Conservation (phyloP, 2,329 filamentous ascomycete genomes). For the Aspergillus fumigatus region DNA sequence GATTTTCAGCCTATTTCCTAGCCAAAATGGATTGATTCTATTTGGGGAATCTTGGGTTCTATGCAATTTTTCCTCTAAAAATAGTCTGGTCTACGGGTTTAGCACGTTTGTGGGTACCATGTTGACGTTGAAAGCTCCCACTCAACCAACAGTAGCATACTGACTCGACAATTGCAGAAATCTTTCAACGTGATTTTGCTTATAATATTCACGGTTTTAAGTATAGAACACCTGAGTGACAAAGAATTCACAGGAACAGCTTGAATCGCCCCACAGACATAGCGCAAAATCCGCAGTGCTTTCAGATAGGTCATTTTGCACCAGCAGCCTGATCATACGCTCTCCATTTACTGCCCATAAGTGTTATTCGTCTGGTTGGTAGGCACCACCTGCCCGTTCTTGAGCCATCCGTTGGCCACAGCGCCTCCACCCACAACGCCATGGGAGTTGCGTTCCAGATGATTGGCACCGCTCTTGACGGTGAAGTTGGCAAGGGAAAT, state of each 20-base stretch:
- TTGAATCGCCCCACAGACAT: background rate
- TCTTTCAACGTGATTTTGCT: too few relatives aligned
- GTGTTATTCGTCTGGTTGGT: background rate
- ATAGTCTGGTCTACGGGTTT: too few relatives aligned
- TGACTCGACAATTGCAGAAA: too few relatives aligned
- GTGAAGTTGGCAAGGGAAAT: conserved; percentile 67
- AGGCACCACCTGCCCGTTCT: background rate
- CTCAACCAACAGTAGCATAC: too few relatives aligned
- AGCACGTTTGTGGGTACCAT: too few relatives aligned
- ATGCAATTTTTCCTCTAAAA: background rate
- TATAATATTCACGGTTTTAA: too few relatives aligned
- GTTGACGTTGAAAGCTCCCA: too few relatives aligned
- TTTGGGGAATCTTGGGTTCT: background rate
- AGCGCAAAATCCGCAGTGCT: background rate
- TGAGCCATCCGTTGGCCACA: background rate
- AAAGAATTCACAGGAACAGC: background rate
- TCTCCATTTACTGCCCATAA: background rate
- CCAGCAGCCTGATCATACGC: background rate
- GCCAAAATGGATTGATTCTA: too few relatives aligned
- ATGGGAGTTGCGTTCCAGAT: conserved; percentile 38
- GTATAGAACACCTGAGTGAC: background rate
- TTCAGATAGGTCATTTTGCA: background rate
- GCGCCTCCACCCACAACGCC: background rate
- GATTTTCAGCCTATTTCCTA: too few relatives aligned
- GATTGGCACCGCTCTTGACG: conserved; percentile 58